Evolutionary conservation across 1,284 basidiomycete species (phyloP), one percentile per base, ranked within the genome.

Genomic region (Trichosporon faecale): DNA sequence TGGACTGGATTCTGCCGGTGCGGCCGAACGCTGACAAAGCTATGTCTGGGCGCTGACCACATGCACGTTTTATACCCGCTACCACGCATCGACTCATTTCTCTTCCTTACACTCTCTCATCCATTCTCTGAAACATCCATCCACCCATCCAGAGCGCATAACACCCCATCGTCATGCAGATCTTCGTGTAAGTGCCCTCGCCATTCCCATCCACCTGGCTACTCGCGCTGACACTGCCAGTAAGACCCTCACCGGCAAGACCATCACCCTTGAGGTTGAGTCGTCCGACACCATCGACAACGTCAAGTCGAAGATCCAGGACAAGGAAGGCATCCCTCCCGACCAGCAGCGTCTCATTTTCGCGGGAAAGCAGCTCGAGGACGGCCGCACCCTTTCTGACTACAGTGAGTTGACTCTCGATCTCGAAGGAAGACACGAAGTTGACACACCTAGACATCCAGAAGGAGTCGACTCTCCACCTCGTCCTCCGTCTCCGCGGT

Each of bases 381-480:
- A 98, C 84, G 95, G 94, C 72, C 91, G 94, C 79, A 97, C 94
- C 40, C 88, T 97, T 69, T 91, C 88, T 77, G 95, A 97, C 87
- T 96, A 96, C 88, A 96, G 81, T 82, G 76, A 72, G 81, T 81
- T 61, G 12, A 23, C 25, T 11, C 2, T 60, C 52, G 37, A 7
- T 55, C n/a, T n/a, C 25, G 37, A 27, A 11, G 33, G 29, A 18
- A 3, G 16, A 7, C 63, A 37, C 23, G 52, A 9, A 27, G 44
- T 70, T 65, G 11, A 66, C 65, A 46, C 46, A 3, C 27, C 12
- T 70, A 81, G 81, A 96, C 88, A 97, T 97, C 85, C 96, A 99
- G 88, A 98, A 98, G 88, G 95, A 98, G 87, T 95, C 93, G 14
- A 98, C 96, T 37, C 91, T 98, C 76, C 96, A 98, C 86, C 88